phyloP scores from a whole-genome alignment of 2,329 filamentous ascomycete genomes.

The Diplodia seriata region DNA sequence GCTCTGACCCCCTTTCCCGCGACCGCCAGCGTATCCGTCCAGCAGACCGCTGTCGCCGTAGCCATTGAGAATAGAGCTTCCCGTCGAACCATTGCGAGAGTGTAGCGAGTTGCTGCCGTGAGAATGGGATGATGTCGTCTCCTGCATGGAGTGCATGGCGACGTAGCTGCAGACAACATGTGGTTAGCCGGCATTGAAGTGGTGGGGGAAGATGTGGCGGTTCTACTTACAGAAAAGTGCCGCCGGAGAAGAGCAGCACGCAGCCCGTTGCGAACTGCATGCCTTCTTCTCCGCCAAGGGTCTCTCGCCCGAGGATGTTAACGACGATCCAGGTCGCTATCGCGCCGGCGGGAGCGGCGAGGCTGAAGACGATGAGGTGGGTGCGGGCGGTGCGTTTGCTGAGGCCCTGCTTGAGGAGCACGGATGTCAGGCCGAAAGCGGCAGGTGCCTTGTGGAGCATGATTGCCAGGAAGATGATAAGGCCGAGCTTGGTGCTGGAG shows the following conservation, averaged over 20 bases:
- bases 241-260: conserved; percentile 90
- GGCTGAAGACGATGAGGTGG: conserved; percentile 88
- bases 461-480: conserved; percentile 94
- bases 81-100: conserved; percentile 55
- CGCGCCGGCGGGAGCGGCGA: conserved; percentile 87
- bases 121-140: conserved; percentile 57
- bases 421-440: conserved; percentile 90
- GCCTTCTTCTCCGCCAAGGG: conserved; percentile 63
- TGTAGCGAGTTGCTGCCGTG: conserved; percentile 43
- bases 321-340: conserved; percentile 82
- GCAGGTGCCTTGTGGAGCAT: conserved; percentile 98
- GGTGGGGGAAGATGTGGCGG: neutral
- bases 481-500: conserved; percentile 71
- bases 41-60: conserved; percentile 23
- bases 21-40: conserved; percentile 60
- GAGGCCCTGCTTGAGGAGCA: conserved; percentile 87
- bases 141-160: conserved; percentile 98
- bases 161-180: conserved; percentile 72
- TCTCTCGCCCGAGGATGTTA: conserved; percentile 71
- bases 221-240: conserved; percentile 84
- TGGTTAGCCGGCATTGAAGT: no score
- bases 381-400: conserved; percentile 83
- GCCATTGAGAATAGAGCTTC: conserved; percentile 55
- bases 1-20: conserved; percentile 37
- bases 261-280: conserved; percentile 91